A percentile compares a stretch with the other conserved stretches of the same genome.
Conservation (phyloP, 176 grass and related monocot genomes). For the Rhynchospora tenuis region DNA sequence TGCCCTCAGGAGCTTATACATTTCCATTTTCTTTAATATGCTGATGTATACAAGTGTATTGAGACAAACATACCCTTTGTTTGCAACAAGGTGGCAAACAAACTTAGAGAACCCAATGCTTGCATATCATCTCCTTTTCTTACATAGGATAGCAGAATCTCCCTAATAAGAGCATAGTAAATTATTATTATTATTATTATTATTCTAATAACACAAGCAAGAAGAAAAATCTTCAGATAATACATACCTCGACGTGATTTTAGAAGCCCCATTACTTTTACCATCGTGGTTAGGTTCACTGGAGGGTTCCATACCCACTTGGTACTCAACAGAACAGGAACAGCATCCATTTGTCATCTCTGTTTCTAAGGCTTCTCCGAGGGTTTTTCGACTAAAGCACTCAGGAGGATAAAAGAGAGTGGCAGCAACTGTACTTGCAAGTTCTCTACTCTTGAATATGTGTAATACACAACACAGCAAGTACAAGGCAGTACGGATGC, state of each 20-base stretch:
- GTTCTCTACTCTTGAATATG: constrained; percentile 95
- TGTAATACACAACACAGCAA: constrained; percentile 94
- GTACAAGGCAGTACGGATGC: constrained; percentile 77
- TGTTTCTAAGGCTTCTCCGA: constrained; percentile 30
- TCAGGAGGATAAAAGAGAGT: constrained; percentile 75
- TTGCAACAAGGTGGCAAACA: constrained; percentile 89
- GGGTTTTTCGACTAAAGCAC: constrained; percentile 14
- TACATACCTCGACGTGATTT: constrained; percentile 68
- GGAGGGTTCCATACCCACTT: constrained; percentile 19
- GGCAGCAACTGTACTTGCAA: constrained; percentile 73
- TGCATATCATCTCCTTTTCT: constrained; percentile 51
- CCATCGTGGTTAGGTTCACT: constrained; percentile 22
- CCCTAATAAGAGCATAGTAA: constrained; percentile 41
- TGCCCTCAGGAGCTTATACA: background rate
- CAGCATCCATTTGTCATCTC: constrained; percentile 40
- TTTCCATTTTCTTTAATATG: background rate
- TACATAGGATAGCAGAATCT: constrained; percentile 78
- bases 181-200: background rate
- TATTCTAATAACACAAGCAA: background rate
- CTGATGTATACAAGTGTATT: background rate
- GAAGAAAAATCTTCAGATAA: background rate
- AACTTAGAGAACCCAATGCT: constrained; percentile 92
- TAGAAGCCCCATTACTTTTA: constrained; percentile 41
- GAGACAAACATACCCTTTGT: constrained; percentile 65
- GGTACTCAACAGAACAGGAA: constrained; percentile 15